Base-by-base conservation (phyloP, 768 basidiomycete genomes). In the Terana coerulea region DNA sequence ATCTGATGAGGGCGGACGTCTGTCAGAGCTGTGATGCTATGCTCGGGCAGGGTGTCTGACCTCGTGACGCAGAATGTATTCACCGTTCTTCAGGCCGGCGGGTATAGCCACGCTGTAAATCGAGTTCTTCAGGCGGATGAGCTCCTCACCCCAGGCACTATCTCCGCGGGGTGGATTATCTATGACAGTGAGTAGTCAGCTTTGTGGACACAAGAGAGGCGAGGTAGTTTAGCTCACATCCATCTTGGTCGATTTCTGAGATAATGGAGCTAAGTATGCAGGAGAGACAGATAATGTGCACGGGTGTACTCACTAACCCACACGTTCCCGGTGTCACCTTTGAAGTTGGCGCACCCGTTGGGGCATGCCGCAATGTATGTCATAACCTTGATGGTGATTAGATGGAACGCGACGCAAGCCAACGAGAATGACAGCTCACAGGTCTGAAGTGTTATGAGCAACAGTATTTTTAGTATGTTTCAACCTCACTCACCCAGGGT, bases 1-100 rank as follows among this genome's bases (percentile, higher is more conserved):
- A 57, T 50, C 56, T 57, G 25, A 6, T 7, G 12, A 36, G 41
- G 34, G 15, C 24, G 15, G 30, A 45, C n/a, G n/a, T n/a, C n/a
- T n/a, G n/a, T n/a, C n/a, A n/a, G n/a, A n/a, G n/a, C n/a, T n/a
- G n/a, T n/a, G n/a, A 49, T 15, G 10, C 17, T 3, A 25, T 28
- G 22, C 17, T 44, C n/a, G 11, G n/a, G 42, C 3, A 24, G 11
- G 36, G n/a, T 7, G 15, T 9, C 42, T 43, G 25, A 60, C 55
- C 49, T 60, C 64, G 50, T 64, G 60, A 15, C 63, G 59, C 17
- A 66, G 51, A 28, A 66, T 28, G 44, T 64, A 66, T 48, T 66
- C 57, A 7, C 64, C 64, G 19, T 55, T 43, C 22, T 56, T 53
- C 3, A 66, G 37, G 12, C 49, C 53, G 1, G 55, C 51, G 26